These are phyloP conservation scores for Gracilaria caudata DNA, from an alignment of 23 red algal species.

Conservation along the genomic window DNA sequence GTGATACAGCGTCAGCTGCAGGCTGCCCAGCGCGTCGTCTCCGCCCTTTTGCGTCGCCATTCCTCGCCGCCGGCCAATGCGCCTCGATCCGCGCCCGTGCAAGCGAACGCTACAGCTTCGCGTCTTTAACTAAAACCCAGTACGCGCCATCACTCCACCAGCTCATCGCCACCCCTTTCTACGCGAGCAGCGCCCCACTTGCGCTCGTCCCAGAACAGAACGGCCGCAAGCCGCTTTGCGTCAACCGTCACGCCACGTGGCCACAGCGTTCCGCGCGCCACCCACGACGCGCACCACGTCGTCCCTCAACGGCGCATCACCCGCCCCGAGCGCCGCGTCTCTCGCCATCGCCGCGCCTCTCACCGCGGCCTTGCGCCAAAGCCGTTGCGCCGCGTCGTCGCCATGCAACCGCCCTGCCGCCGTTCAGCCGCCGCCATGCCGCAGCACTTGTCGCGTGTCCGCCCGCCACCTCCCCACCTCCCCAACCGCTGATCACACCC, in stretches of 20 bases:
- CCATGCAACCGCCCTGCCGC: neutral
- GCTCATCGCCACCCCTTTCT: neutral
- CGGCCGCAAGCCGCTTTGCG: no score
- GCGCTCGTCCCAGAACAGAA: no score
- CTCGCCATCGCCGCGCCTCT: neutral
- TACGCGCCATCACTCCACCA: no score
- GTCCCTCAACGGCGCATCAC: neutral
- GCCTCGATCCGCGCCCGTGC: neutral
- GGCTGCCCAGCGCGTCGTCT: no score
- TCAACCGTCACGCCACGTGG: no score
- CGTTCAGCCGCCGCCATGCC: neutral
- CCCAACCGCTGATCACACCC: no score
- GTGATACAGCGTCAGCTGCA: constrained; percentile 33
- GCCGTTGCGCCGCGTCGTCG: constrained; percentile 28
- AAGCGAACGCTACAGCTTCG: neutral
- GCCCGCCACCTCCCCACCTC: neutral
- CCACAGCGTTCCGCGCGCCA: neutral
- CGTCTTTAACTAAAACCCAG: no score
- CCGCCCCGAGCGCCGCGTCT: neutral
- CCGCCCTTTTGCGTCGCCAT: no score
- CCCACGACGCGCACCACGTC: neutral
- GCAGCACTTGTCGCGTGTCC: neutral
- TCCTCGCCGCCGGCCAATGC: no score
- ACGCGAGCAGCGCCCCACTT: no score
- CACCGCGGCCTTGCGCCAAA: neutral